A percentile compares a stretch with the other conserved stretches of the same genome.
Conservation (phyloP, 139 green algal species). For the Pleodorina starrii region DNA sequence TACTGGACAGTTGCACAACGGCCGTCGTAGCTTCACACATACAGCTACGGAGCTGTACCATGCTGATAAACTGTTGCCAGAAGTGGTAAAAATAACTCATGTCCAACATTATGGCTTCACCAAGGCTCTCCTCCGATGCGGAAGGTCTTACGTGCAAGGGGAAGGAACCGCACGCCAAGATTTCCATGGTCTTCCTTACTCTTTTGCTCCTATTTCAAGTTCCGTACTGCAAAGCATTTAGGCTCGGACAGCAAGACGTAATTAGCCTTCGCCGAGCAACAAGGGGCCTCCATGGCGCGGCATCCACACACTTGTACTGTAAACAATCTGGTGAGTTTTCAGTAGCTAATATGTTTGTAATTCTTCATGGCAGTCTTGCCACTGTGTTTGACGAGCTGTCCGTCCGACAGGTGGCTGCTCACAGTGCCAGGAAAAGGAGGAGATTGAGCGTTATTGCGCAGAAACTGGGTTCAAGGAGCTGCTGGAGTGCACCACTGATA, state of each 20-base stretch:
- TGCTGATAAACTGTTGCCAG: too few relatives aligned
- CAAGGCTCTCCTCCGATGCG: too few relatives aligned
- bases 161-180: too few relatives aligned
- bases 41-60: too few relatives aligned
- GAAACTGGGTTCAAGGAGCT: conserved; percentile 50
- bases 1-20: too few relatives aligned
- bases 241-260: background rate
- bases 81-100: too few relatives aligned
- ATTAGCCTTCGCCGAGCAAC: background rate
- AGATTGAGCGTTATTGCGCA: conserved; percentile 37
- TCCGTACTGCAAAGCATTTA: background rate
- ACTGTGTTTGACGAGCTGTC: too few relatives aligned
- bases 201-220: background rate
- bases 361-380: too few relatives aligned
- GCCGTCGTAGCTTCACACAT: too few relatives aligned
- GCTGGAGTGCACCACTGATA: conserved; percentile 33
- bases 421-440: conserved; percentile 42
- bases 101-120: too few relatives aligned
- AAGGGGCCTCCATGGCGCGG: background rate
- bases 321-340: conserved; percentile 12
- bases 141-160: too few relatives aligned
- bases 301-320: conserved; percentile 42
- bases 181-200: background rate
- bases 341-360: too few relatives aligned
- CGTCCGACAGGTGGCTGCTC: conserved; percentile 31